Base-by-base conservation (phyloP, 2,329 filamentous ascomycete genomes). In the Elsinoe perseae region DNA sequence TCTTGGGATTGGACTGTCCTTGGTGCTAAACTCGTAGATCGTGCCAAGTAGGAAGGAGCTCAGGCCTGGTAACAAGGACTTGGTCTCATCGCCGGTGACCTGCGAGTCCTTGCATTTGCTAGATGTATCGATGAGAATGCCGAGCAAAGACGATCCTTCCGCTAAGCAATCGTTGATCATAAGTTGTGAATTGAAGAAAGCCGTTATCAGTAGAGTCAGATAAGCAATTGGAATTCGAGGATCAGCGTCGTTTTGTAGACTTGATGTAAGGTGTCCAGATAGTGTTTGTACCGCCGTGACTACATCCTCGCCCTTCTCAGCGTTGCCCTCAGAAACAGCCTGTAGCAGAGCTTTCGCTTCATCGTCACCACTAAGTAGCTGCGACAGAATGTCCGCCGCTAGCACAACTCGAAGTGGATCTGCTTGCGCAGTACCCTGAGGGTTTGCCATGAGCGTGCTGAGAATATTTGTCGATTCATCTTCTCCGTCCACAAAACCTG, bases 21-120 rank as follows among this genome's bases (percentile, higher is more conserved):
- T 95, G 0, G 92, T 96, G 8, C 92, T 97, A 66, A 97, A 98
- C 66, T 98, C 93, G 68, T 97, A 98, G 3, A 93, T 80, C 18
- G 95, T 85, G 8, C 92, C 93, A 1, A 97, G 77, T 0, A 98
- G 74, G 67, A 90, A 83, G 14, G 90, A 86, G 67, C 87, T 89
- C 10, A 98, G 77, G 1, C 93, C 93, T 61, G 89, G 86, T 12
- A 92, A 78, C 28, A 95, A 75, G 18, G 81, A 75, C 58, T 83
- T 84, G 10, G 82, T 82, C 25, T 61, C 62, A 8, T 69, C 68
- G 5, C 66, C 78, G 14, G 64, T 57, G 6, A 67, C 60, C 5
- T 65, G 57, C 3, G 64, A 62, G 7, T 58, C 57, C 72, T 65
- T 75, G 65, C 62, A 78, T 73, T 59, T 84, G 38, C 88, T 83